Evolutionary conservation across 1,284 basidiomycete genomes (phyloP).

Genomic region (Papiliotrema fonsecae): DNA sequence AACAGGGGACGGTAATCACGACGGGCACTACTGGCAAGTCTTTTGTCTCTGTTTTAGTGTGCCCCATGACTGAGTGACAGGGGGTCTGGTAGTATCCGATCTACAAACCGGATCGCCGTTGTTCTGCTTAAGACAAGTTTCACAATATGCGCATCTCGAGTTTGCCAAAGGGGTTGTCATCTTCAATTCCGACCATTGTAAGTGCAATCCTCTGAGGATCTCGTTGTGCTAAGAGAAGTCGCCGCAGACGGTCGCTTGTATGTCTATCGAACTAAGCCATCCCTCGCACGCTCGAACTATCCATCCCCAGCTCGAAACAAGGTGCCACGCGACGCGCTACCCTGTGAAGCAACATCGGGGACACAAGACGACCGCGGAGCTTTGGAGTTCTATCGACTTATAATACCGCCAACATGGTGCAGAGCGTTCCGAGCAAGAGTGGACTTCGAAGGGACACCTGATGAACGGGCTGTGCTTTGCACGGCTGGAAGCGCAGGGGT

Average conservation of each 20-base stretch:
- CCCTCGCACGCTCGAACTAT: slow-evolving; percentile 10
- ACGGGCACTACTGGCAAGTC: slow-evolving; percentile 24
- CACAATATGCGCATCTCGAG: slow-evolving; percentile 33
- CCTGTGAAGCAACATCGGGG: background rate
- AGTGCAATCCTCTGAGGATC: background rate
- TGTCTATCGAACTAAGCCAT: slow-evolving; percentile 26
- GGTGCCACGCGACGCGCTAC: background rate
- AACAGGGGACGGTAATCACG: slow-evolving; percentile 25
- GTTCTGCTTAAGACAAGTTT: slow-evolving; percentile 21
- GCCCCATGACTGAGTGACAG: background rate
- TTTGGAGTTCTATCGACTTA: slow-evolving; percentile 28
- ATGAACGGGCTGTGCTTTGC: slow-evolving; percentile 24
- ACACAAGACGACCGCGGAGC: slow-evolving; percentile 22
- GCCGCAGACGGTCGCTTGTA: slow-evolving; percentile 13
- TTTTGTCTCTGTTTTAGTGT: background rate
- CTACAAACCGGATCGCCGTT: slow-evolving; percentile 15
- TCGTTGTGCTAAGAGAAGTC: background rate
- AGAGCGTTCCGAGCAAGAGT: slow-evolving; percentile 34
- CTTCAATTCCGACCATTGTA: slow-evolving; percentile 26
- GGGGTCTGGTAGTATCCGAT: slow-evolving; percentile 24
- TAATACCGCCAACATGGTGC: slow-evolving; percentile 26
- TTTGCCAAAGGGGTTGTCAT: slow-evolving; percentile 32
- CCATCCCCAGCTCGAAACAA: background rate
- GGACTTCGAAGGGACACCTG: slow-evolving; percentile 22
- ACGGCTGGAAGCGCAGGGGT: slow-evolving; percentile 24